A percentile compares a stretch with the other conserved stretches of the same genome.
Evolutionary conservation across 257 asterid genomes (phyloP).

Genomic region (Salvia miltiorrhiza): DNA sequence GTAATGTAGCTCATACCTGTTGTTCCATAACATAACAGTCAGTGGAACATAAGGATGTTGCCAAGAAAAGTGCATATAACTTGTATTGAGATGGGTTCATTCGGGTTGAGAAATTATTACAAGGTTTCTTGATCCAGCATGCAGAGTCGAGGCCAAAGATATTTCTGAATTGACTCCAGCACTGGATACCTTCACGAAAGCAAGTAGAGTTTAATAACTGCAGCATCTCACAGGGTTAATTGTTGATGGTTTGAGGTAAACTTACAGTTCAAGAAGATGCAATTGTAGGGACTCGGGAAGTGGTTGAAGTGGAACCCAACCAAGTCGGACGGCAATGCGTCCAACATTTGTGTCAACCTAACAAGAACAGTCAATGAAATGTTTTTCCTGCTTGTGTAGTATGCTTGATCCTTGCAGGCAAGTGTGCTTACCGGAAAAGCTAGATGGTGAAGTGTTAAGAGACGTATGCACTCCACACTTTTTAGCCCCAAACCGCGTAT

Average conservation of each 20-base stretch:
- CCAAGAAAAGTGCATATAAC: slow-evolving; percentile 15
- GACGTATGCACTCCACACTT: slow-evolving; percentile 84
- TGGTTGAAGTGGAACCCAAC: slow-evolving; percentile 94
- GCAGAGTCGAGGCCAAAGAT: slow-evolving; percentile 90
- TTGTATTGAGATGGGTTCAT: slow-evolving; percentile 7
- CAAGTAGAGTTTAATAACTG: slow-evolving; percentile 13
- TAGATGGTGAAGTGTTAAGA: slow-evolving; percentile 72
- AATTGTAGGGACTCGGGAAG: slow-evolving; percentile 82
- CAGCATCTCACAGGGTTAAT: slow-evolving; percentile 1
- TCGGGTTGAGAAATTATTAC: slow-evolving; percentile 38
- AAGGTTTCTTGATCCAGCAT: slow-evolving; percentile 76
- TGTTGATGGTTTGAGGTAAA: slow-evolving; percentile 13
- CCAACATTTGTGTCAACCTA: slow-evolving; percentile 93
- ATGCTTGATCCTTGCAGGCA: slow-evolving; percentile 14
- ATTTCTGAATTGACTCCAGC: slow-evolving; percentile 74
- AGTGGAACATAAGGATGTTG: slow-evolving; percentile 25
- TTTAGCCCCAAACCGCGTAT: slow-evolving; percentile 73
- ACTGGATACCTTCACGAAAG: slow-evolving; percentile 61
- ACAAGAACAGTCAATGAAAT: slow-evolving; percentile 30
- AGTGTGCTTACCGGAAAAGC: slow-evolving; percentile 75
- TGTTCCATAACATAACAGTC: slow-evolving; percentile 31
- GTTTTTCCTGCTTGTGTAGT: background rate
- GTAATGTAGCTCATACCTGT: slow-evolving; percentile 84
- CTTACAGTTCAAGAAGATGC: slow-evolving; percentile 88
- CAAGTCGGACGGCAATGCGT: slow-evolving; percentile 82